Percentiles rank a stretch among this genome's conserved stretches.
These are phyloP conservation scores for Colletotrichum tabaci DNA, from an alignment of 2,329 filamentous ascomycete species.

Conservation along the genomic window DNA sequence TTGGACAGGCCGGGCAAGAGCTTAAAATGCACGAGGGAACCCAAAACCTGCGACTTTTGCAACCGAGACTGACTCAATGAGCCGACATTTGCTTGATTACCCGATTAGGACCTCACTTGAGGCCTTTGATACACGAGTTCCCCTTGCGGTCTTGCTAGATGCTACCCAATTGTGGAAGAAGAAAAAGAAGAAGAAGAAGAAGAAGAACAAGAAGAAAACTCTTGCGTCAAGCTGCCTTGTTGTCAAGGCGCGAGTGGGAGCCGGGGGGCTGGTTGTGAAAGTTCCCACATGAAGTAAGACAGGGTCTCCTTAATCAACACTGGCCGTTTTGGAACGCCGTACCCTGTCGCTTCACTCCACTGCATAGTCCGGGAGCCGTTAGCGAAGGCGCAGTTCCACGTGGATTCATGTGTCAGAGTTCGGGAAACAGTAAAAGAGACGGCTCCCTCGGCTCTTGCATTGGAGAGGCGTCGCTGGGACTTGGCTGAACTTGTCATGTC, in stretches of 20 bases:
- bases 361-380: slow-evolving; percentile 19
- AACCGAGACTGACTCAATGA: not conserved
- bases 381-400: slow-evolving; percentile 30
- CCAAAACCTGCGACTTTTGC: not conserved
- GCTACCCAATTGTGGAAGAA: not conserved
- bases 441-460: not conserved
- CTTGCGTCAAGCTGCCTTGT: too few relatives aligned
- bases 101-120: not conserved
- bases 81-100: not conserved
- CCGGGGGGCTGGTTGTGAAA: not conserved
- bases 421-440: not conserved
- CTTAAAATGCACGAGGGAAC: not conserved
- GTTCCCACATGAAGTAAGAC: slow-evolving; percentile 17
- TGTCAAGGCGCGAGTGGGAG: not conserved
- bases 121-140: not conserved
- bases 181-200: not conserved
- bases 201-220: not conserved
- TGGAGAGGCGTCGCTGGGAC: not conserved
- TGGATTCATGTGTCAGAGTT: slow-evolving; percentile 32
- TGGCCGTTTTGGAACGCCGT: slow-evolving; percentile 36
- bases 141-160: slow-evolving; percentile 16
- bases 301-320: slow-evolving; percentile 36
- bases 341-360: slow-evolving; percentile 10
- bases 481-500: slow-evolving; percentile 10
- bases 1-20: not conserved